Evolutionary conservation across 441 rosid species (phyloP), one percentile per base, ranked within the genome.

Genomic region (Metrosideros polymorpha): DNA sequence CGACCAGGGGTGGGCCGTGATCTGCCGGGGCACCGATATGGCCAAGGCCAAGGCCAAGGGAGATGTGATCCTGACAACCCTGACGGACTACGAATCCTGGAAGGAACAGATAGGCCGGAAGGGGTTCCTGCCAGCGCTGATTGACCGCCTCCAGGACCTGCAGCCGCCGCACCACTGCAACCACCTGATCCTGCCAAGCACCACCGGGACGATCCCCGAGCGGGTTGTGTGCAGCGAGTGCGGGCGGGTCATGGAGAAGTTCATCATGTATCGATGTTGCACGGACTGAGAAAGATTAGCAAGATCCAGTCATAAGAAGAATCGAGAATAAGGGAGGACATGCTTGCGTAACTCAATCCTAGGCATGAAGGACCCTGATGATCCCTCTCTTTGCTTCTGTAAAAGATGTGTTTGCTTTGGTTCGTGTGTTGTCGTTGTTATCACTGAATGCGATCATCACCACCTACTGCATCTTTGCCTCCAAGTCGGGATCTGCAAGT

Each of bases 231-330:
- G 94, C 49, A 86, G 89, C 13, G 93, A 92, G 51, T 93, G 93
- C 45, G 86, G 91, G 13, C 86, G 87, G 6, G 24, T 85, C 12
- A 91, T 92, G 94, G 92, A 91, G 86, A 87, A 87, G 85, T 91
- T 88, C 89, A 66, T 89, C 86, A 89, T 91, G 92, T 92, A 91
- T 45, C 90, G 91, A 13, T 92, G 93, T 87, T 91, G 94, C 90
- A 90, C 83, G 8, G 96, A 95, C 61, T 94, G 75, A 89, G 24
- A 3, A 42, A 35, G 77, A 24, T 19, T 12, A 22, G 79, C n/a
- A 22, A 4, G 79, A 19, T 10, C 47, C 19, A 66, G 27, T 42
- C 79, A 35, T 35, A 10, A 5, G 47, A 10, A 35, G 47, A 10
- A 35, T 35, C 47, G 39, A 71, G 79, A 35, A 66, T 66, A 35